A percentile compares a stretch with the other conserved stretches of the same genome.
Conservation (phyloP, 2,329 filamentous ascomycete species). For the Leptographium procerum region DNA sequence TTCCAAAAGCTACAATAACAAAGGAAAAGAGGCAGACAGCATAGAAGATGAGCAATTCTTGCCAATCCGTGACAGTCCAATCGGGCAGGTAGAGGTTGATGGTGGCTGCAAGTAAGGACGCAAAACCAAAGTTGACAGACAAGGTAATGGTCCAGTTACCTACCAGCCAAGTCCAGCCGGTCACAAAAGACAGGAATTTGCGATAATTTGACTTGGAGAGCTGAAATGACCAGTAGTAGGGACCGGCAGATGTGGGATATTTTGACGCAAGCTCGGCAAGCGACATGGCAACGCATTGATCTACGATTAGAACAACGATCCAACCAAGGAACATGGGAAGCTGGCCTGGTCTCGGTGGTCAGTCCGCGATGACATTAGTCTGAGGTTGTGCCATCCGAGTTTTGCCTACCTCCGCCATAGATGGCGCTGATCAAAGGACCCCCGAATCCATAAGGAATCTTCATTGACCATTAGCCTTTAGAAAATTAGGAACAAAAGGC, state of each 20-base stretch:
- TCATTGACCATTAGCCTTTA: too few species aligned
- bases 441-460: slow-evolving; percentile 10
- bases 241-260: slow-evolving; percentile 19
- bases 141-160: slow-evolving; percentile 75
- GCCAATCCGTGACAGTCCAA: slow-evolving; percentile 1
- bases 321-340: slow-evolving; percentile 40
- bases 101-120: slow-evolving; percentile 47
- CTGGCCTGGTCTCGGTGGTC: slow-evolving; percentile 13
- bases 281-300: slow-evolving; percentile 35
- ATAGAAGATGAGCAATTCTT: slow-evolving; percentile 8
- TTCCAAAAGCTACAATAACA: slow-evolving; percentile 24
- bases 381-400: too few species aligned
- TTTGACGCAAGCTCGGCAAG: slow-evolving; percentile 8
- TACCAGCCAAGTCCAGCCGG: slow-evolving; percentile 65
- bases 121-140: slow-evolving; percentile 73
- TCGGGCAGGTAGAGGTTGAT: slow-evolving; percentile 42
- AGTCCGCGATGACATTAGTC: too few species aligned
- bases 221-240: slow-evolving; percentile 73
- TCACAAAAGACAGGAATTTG: slow-evolving; percentile 56
- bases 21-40: slow-evolving; percentile 7
- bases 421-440: slow-evolving; percentile 9
- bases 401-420: slow-evolving; percentile 7
- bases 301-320: slow-evolving; percentile 44
- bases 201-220: slow-evolving; percentile 51
- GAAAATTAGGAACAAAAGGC: neutral